These are phyloP conservation scores for Elaeis oleifera DNA, from an alignment of 202 grass and related monocot species.

Conservation along the genomic window DNA sequence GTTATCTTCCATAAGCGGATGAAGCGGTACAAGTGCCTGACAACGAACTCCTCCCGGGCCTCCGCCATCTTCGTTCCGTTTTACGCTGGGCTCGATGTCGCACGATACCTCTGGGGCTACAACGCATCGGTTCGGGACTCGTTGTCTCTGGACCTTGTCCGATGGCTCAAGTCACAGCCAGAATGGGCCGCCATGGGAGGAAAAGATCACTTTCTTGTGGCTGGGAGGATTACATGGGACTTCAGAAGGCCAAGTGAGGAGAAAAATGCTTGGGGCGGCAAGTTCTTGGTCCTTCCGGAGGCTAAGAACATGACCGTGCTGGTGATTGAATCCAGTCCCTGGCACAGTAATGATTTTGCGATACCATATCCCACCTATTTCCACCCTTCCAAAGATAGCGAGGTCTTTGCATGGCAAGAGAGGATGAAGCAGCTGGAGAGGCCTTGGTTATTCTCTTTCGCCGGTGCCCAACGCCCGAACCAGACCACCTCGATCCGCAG, in stretches of 20 bases:
- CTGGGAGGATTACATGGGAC: slow-evolving; percentile 35
- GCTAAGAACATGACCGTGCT: slow-evolving; percentile 33
- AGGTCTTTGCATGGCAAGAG: slow-evolving; percentile 36
- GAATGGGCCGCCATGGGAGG: slow-evolving; percentile 24
- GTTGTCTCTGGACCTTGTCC: slow-evolving; percentile 18
- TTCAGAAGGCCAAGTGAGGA: slow-evolving; percentile 8
- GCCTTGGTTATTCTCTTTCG: slow-evolving; percentile 37
- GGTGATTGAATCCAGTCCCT: slow-evolving; percentile 39
- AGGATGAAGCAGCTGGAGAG: slow-evolving; percentile 4
- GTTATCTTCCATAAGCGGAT: slow-evolving; percentile 65
- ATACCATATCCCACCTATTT: slow-evolving; percentile 64
- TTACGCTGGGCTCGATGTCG: slow-evolving; percentile 40
- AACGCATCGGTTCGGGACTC: slow-evolving; percentile 16
- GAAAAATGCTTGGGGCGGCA: slow-evolving; percentile 25
- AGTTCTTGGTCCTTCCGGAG: slow-evolving; percentile 31
- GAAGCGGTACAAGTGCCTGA: slow-evolving; percentile 48
- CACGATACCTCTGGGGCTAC: slow-evolving; percentile 27
- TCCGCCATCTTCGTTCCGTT: slow-evolving; percentile 42
- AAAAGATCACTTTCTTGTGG: slow-evolving; percentile 35
- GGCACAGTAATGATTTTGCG: slow-evolving; percentile 40
- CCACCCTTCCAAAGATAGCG: slow-evolving; percentile 35
- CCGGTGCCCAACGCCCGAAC: slow-evolving; percentile 8
- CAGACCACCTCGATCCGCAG: slow-evolving; percentile 30
- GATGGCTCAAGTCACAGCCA: slow-evolving; percentile 28
- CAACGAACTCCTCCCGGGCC: slow-evolving; percentile 13